Base-by-base conservation (phyloP, 768 basidiomycete genomes). In the Lentinula sp. region DNA sequence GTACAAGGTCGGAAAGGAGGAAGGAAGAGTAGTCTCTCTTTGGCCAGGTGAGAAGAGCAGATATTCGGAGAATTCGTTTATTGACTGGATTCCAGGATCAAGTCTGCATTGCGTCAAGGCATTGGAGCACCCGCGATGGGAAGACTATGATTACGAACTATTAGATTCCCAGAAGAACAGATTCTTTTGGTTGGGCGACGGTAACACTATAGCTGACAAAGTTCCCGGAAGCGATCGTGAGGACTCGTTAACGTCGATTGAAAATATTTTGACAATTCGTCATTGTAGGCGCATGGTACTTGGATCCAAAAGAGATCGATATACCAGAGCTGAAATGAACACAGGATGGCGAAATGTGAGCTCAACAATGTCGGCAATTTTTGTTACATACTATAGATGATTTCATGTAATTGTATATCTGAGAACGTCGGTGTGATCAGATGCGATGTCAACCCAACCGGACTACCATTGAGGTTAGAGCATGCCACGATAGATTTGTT, bases 1-100 rank as follows among this genome's bases (percentile, higher is more conserved):
- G 85, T 87, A 86, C 66, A 86, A 86, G 66, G 74, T 71, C 45
- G 84, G 84, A 4, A 81, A 80, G 63, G 80, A 80, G 63, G 81
- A 84, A 69, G 85, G 86, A 1, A 77, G 81, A 1, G 73, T 86
- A 7, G 77, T 79, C 23, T 84, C 76, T 0, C 72, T 88, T 6
- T 88, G 83, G 83, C 85, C 86, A 16, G 83, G 83, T 83, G 66
- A 39, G 72, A 51, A 42, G 18, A 15, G 34, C 9, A 57, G 8
- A 53, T 42, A 4, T 23, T 23, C 28, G 45, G 2, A 7, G 34
- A 49, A 35, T 59, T 16, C 21, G 18, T 11, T 13, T 9, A 11
- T 13, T 56, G 16, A 28, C 21, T n/a, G 34, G 5, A 23, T 3
- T 16, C 1, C 43, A 84, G 82, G 85, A 6, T 84, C 84, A 0